Conservation (phyloP, 2,329 filamentous ascomycete genomes). For the Stagonosporopsis cucurbitacearum region DNA sequence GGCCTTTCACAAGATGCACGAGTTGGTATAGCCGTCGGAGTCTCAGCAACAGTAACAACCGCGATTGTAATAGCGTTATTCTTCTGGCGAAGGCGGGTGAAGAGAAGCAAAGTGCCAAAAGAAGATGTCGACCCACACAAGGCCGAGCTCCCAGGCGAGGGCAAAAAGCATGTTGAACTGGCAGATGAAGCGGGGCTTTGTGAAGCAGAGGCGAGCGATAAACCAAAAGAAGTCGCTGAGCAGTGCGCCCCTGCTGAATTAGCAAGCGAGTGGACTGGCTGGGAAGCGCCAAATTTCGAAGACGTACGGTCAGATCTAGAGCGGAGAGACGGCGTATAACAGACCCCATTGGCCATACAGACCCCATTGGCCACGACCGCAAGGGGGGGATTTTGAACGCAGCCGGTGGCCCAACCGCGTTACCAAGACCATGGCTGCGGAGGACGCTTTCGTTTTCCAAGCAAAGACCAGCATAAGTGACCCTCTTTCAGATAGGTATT, state of each 20-base stretch:
- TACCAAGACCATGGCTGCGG: too few relatives aligned
- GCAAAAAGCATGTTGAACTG: background rate
- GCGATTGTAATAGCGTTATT: background rate
- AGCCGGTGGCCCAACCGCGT: background rate
- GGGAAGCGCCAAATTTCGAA: background rate
- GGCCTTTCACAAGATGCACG: background rate
- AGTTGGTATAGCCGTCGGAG: background rate
- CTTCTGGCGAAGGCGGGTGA: background rate
- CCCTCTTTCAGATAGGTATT: too few relatives aligned
- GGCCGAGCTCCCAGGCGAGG: background rate
- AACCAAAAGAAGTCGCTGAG: background rate
- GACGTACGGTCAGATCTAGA: background rate
- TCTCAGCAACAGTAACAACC: background rate
- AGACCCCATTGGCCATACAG: background rate
- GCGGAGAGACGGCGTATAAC: background rate
- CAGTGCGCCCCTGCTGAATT: background rate
- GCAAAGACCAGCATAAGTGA: too few relatives aligned
- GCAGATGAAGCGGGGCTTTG: background rate
- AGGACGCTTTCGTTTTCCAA: background rate
- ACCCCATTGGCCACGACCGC: background rate
- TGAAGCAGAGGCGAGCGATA: background rate
- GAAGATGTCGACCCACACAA: background rate
- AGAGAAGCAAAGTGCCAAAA: background rate
- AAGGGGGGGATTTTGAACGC: background rate
- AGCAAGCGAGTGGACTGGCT: background rate